Evolutionary conservation across 345 rosid species (phyloP).

Genomic region (Citrus medica): DNA sequence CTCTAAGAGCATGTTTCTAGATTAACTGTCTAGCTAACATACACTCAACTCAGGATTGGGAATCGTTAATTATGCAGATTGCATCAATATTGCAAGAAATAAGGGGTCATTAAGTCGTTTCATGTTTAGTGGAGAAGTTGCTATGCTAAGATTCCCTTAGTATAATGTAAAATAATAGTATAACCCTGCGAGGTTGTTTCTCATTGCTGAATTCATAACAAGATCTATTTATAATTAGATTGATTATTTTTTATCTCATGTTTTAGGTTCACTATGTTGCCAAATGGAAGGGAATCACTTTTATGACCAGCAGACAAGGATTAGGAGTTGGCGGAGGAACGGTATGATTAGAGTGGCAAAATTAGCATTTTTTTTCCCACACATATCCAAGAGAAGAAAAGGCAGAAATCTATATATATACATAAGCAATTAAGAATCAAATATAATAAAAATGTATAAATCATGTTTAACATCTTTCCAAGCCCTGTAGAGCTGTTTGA

Average conservation of each 20-base stretch:
- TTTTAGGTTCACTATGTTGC: conserved; percentile 93
- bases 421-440: too few relatives aligned
- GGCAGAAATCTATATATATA: too few relatives aligned
- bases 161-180: too few relatives aligned
- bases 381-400: too few relatives aligned
- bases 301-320: conserved; percentile 98
- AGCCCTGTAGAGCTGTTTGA: too few relatives aligned
- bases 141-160: too few relatives aligned
- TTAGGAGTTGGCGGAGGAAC: conserved; percentile 98
- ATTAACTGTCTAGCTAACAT: neutral
- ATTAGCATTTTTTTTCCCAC: too few relatives aligned
- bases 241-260: neutral
- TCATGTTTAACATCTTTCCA: too few relatives aligned
- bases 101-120: neutral
- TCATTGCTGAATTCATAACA: neutral
- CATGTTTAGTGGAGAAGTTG: neutral
- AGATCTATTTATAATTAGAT: neutral
- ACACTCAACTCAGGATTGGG: neutral
- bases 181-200: neutral
- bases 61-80: neutral
- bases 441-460: too few relatives aligned
- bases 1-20: neutral
- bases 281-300: conserved; percentile 90
- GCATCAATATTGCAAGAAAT: neutral
- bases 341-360: conserved; percentile 33